A percentile compares a stretch with the other conserved stretches of the same genome.
Evolutionary conservation across 2,329 filamentous ascomycete species (phyloP).

Genomic region (Pseudopithomyces chartarum): DNA sequence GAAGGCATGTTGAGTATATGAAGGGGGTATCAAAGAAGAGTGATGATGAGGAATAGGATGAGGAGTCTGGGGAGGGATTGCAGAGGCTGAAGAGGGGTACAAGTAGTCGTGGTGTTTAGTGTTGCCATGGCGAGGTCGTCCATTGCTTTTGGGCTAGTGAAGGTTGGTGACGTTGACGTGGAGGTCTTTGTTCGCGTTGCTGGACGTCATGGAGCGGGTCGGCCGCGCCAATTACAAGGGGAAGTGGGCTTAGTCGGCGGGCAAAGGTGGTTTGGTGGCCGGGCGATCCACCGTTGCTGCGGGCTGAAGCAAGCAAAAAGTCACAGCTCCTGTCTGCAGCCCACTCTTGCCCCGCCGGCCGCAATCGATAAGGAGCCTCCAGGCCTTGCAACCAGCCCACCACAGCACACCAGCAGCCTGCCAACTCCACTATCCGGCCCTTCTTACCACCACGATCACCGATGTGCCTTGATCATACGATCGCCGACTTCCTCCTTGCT

Average conservation of each 20-base stretch:
- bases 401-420: too few species aligned
- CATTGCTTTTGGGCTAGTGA: conserved; percentile 29
- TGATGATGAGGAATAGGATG: conserved; percentile 17
- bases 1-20: conserved; percentile 57
- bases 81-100: conserved; percentile 37
- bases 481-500: background rate
- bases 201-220: conserved; percentile 23
- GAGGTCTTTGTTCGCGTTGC: conserved; percentile 16
- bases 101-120: conserved; percentile 33
- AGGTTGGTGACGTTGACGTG: conserved; percentile 36
- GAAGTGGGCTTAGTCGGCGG: conserved; percentile 26
- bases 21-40: conserved; percentile 14
- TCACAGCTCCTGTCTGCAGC: background rate
- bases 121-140: conserved; percentile 25
- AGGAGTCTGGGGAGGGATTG: conserved; percentile 17
- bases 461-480: background rate
- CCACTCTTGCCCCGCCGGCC: background rate
- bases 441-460: background rate
- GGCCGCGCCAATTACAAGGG: conserved; percentile 26
- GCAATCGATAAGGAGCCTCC: background rate
- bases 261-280: conserved; percentile 10
- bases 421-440: background rate
- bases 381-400: background rate
- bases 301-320: background rate
- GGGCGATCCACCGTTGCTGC: background rate